phyloP scores from a whole-genome alignment of 257 asterid species.

The Craterostigma plantagineum region DNA sequence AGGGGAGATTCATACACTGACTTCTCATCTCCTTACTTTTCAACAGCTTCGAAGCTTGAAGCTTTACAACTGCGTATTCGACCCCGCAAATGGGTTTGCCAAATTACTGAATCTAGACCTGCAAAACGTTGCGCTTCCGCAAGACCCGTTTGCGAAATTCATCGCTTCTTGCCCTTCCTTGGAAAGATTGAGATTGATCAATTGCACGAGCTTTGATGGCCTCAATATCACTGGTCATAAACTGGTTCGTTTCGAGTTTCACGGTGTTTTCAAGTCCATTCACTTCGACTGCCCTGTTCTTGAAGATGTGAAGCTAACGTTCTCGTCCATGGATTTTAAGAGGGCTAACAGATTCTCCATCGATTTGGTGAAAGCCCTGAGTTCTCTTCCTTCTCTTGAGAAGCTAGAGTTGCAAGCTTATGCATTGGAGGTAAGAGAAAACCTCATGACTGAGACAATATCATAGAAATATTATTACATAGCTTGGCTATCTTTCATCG shows the following conservation, averaged over 20 bases:
- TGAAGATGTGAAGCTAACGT: conserved; percentile 1
- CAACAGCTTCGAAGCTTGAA: conserved; percentile 10
- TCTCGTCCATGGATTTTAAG: conserved; percentile 1
- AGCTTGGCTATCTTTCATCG: neutral
- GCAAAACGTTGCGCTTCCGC: conserved; percentile 4
- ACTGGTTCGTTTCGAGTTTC: conserved; percentile 7
- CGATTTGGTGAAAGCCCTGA: conserved; percentile 10
- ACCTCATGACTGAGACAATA: no score
- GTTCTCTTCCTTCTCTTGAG: conserved; percentile 7
- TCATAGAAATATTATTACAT: no score
- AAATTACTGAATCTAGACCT: no score
- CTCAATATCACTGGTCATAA: conserved; percentile 12
- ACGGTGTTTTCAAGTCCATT: conserved; percentile 8
- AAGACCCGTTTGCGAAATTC: conserved; percentile 4
- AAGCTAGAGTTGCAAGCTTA: conserved; percentile 8
- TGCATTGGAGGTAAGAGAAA: conserved; percentile 9
- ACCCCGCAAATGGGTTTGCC: no score
- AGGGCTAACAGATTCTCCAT: conserved; percentile 1
- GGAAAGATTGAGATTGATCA: conserved; percentile 8
- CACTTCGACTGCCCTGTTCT: conserved; percentile 10
- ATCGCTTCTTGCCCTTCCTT: conserved; percentile 9
- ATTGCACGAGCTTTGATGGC: conserved; percentile 7
- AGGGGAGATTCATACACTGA: conserved; percentile 14
- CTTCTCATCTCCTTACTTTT: conserved; percentile 17
- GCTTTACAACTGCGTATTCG: conserved; percentile 11